Evolutionary conservation across 176 grass and related monocot genomes (phyloP).

Genomic region (Zoysia pacifica): DNA sequence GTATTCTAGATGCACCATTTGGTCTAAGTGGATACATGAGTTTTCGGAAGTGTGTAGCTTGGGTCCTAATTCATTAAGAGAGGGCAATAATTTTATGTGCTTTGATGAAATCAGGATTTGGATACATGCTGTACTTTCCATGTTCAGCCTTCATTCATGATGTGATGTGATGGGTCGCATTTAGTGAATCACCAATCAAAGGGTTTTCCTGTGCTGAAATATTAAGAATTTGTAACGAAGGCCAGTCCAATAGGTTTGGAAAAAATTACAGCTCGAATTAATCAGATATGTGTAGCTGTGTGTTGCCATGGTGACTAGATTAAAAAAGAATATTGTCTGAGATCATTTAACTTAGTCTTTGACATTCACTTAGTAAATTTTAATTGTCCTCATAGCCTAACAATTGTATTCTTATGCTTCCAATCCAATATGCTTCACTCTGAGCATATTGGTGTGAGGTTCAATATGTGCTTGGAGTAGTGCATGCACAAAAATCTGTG

Average conservation of each 20-base stretch:
- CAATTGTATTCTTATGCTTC: neutral
- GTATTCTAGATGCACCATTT: neutral
- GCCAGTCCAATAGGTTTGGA: neutral
- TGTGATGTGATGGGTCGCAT: neutral
- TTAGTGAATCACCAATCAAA: neutral
- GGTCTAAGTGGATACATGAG: neutral
- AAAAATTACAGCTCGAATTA: neutral
- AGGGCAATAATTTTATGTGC: neutral
- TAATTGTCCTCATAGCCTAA: neutral
- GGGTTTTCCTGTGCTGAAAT: constrained; percentile 19
- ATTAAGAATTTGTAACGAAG: neutral
- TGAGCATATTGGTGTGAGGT: neutral
- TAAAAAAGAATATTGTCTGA: neutral
- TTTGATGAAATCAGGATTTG: neutral
- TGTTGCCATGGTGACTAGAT: constrained; percentile 14
- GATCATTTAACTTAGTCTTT: constrained; percentile 6
- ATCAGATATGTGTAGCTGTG: neutral
- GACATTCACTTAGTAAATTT: neutral
- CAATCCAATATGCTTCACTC: neutral
- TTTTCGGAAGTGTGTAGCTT: neutral
- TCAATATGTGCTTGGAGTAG: neutral
- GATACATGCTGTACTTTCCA: neutral
- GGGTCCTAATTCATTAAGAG: constrained; percentile 18
- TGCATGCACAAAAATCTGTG: neutral
- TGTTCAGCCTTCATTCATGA: neutral